Conservation (phyloP, 2,329 filamentous ascomycete species). For the Colletotrichum tropicale region DNA sequence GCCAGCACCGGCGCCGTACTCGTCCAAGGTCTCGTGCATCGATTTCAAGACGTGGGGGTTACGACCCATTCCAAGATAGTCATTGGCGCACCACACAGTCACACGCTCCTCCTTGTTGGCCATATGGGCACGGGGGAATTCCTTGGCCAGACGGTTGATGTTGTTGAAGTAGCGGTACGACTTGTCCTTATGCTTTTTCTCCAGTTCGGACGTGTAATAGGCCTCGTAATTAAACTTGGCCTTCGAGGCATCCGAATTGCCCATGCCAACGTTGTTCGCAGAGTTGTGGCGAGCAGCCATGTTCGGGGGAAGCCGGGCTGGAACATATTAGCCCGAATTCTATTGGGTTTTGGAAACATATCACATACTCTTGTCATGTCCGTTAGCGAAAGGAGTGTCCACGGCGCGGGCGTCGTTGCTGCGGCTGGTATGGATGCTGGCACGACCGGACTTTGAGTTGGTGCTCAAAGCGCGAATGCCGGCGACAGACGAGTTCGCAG, state of each 20-base stretch:
- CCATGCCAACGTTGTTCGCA: constrained; percentile 24
- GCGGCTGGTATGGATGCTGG: constrained; percentile 81
- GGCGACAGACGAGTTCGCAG: constrained; percentile 46
- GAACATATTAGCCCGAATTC: constrained; percentile 22
- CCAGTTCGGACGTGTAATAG: constrained; percentile 87
- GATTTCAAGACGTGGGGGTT: constrained; percentile 84
- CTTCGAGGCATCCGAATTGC: constrained; percentile 17
- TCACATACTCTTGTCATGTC: constrained; percentile 54
- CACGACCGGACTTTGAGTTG: constrained; percentile 62
- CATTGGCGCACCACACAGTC: constrained; percentile 99
- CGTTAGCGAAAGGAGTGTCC: constrained; percentile 58
- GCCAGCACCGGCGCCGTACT: constrained; percentile 92
- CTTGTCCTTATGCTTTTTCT: constrained; percentile 99
- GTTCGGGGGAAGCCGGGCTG: constrained; percentile 40
- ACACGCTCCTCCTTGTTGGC: constrained; percentile 81
- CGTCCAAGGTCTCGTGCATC: constrained; percentile 95
- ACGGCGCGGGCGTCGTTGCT: constrained; percentile 80
- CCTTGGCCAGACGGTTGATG: constrained; percentile 96
- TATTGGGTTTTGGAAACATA: neutral
- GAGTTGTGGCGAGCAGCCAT: constrained; percentile 31
- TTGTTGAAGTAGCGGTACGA: constrained; percentile 99
- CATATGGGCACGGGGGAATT: constrained; percentile 96
- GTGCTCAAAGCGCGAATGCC: constrained; percentile 57
- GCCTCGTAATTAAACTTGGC: constrained; percentile 86
- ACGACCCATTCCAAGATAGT: constrained; percentile 97